These are phyloP conservation scores for Canariomyces notabilis DNA, from an alignment of 2,329 filamentous ascomycete genomes.

Conservation along the genomic window DNA sequence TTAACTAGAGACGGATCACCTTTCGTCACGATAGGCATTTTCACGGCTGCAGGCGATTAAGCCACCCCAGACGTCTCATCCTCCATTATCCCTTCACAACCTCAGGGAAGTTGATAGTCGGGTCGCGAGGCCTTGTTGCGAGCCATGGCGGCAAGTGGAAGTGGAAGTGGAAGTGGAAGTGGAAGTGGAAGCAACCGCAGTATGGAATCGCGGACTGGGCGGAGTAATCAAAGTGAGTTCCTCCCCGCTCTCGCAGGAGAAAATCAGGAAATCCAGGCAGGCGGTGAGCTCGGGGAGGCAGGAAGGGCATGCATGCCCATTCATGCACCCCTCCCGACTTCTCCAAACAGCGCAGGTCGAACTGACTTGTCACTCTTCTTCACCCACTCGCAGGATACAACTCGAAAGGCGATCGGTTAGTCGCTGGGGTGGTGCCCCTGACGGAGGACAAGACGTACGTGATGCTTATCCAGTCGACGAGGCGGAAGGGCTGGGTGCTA, in stretches of 20 bases:
- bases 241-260: not conserved
- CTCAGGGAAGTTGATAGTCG: constrained; percentile 18
- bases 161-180: too few relatives aligned
- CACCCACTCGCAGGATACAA: constrained; percentile 70
- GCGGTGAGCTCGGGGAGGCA: constrained; percentile 15
- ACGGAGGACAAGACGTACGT: constrained; percentile 82
- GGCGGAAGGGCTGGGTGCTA: constrained; percentile 89
- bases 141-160: constrained; percentile 27
- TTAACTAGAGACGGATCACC: constrained; percentile 5
- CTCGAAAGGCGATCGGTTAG: constrained; percentile 84
- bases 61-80: not conserved
- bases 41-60: constrained; percentile 1
- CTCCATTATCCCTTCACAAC: constrained; percentile 8
- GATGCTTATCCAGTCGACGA: constrained; percentile 86
- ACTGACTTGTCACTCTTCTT: constrained; percentile 33
- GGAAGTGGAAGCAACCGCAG: constrained; percentile 45
- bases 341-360: constrained; percentile 28
- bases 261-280: constrained; percentile 3
- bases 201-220: constrained; percentile 70
- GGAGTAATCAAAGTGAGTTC: constrained; percentile 75
- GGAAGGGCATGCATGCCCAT: not conserved
- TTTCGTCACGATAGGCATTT: not conserved
- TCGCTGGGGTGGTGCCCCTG: constrained; percentile 89
- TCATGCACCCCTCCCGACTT: constrained; percentile 18
- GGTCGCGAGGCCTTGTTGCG: not conserved